Conservation (phyloP, 2,329 filamentous ascomycete species). For the Stromatinia cepivora region DNA sequence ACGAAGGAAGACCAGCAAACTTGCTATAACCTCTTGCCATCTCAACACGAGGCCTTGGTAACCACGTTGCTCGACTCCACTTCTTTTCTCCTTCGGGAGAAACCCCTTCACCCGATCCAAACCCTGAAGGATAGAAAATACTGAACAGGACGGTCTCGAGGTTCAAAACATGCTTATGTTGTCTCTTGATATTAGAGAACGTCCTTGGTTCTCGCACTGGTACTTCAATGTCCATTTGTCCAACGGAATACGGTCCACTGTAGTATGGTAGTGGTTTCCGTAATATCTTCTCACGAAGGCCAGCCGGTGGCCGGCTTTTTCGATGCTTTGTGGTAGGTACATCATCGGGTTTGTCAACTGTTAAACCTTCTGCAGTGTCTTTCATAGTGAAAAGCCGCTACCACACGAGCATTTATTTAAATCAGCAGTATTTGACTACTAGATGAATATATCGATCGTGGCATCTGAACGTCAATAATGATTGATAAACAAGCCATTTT, state of each 20-base stretch:
- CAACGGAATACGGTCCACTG: constrained; percentile 53
- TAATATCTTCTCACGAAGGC: constrained; percentile 51
- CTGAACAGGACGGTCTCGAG: constrained; percentile 63
- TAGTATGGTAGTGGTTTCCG: constrained; percentile 49
- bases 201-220: constrained; percentile 49
- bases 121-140: constrained; percentile 63
- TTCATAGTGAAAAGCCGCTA: not conserved
- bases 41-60: constrained; percentile 56
- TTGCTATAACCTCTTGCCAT: constrained; percentile 63
- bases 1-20: constrained; percentile 55
- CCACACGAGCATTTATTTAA: not conserved
- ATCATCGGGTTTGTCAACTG: not conserved
- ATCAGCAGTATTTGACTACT: not conserved
- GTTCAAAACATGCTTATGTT: constrained; percentile 50
- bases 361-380: not conserved
- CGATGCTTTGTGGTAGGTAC: constrained; percentile 37
- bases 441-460: not conserved
- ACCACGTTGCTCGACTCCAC: constrained; percentile 59
- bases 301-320: constrained; percentile 48
- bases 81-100: constrained; percentile 45
- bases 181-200: constrained; percentile 52
- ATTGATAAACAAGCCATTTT: not conserved
- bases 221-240: constrained; percentile 56
- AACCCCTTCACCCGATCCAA: constrained; percentile 44
- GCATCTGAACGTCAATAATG: not conserved